These are phyloP conservation scores for Candida wancherniae DNA, from an alignment of 805 yeast species.

Conservation along the genomic window DNA sequence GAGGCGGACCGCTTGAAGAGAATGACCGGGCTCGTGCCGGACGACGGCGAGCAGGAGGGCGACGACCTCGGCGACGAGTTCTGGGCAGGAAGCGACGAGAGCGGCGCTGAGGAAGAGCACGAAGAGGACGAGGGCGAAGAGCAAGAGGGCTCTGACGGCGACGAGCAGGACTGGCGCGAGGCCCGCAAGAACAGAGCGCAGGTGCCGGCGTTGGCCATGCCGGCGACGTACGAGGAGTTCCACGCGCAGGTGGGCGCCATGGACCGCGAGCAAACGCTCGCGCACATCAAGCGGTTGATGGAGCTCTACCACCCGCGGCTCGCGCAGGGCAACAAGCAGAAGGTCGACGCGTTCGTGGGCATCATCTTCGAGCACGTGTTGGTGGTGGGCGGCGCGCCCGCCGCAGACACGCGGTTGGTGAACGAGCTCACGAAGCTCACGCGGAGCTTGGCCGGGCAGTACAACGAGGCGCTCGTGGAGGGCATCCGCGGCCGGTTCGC, in stretches of 20 bases:
- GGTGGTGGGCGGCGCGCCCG: conserved; percentile 27
- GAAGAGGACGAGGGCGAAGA: conserved; percentile 36
- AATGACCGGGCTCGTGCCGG: conserved; percentile 65
- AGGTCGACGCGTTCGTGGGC: conserved; percentile 56
- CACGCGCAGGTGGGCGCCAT: conserved; percentile 26
- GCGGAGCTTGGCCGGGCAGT: conserved; percentile 58
- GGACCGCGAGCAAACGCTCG: conserved; percentile 40
- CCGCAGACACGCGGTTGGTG: conserved; percentile 23
- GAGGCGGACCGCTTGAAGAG: conserved; percentile 67
- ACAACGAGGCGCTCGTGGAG: conserved; percentile 58
- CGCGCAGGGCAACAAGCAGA: conserved; percentile 77
- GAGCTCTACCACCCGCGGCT: conserved; percentile 67
- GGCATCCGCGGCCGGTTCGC: conserved; percentile 54
- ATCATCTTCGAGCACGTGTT: conserved; percentile 62
- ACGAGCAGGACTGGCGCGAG: conserved; percentile 15
- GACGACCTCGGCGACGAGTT: conserved; percentile 69
- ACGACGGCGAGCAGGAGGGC: conserved; percentile 46
- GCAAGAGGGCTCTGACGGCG: conserved; percentile 21
- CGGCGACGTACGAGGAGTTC: conserved; percentile 27
- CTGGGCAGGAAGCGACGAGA: conserved; percentile 53
- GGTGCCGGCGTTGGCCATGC: conserved; percentile 23
- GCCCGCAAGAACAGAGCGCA: conserved; percentile 8
- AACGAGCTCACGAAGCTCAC: conserved; percentile 44
- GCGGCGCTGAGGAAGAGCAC: conserved; percentile 36
- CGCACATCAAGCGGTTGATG: conserved; percentile 51